Percentiles rank a stretch among this genome's conserved stretches.
Evolutionary conservation across 2,329 filamentous ascomycete species (phyloP).

Genomic region (Teratosphaeria destructans): DNA sequence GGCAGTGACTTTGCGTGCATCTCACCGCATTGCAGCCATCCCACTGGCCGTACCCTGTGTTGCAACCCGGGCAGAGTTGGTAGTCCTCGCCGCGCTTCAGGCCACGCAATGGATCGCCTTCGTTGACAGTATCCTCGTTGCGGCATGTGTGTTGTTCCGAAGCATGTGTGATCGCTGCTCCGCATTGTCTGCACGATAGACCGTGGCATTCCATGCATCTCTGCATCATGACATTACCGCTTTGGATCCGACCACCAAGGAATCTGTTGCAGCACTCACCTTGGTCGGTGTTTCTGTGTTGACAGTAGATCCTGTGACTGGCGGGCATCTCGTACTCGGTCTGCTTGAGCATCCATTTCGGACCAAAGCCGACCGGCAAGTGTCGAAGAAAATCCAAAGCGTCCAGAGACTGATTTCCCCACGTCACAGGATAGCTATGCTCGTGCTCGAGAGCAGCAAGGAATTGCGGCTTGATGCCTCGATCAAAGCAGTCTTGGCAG

Average conservation of each 20-base stretch:
- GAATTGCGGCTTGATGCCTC: constrained; percentile 1
- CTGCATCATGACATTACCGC: neutral
- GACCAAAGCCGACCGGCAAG: neutral
- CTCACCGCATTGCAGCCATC: neutral
- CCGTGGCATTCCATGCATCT: neutral
- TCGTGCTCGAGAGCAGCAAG: constrained; percentile 1
- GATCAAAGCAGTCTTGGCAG: constrained; percentile 2
- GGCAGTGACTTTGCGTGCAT: neutral
- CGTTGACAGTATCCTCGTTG: neutral
- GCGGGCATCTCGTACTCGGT: constrained; percentile 2
- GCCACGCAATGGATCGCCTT: neutral
- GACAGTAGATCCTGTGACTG: constrained; percentile 2
- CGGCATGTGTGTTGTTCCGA: neutral
- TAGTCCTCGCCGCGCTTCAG: neutral
- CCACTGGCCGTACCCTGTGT: too few species aligned
- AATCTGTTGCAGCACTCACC: neutral
- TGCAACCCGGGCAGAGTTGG: neutral
- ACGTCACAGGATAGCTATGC: constrained; percentile 2
- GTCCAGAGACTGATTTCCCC: constrained; percentile 1
- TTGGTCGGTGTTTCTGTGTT: neutral
- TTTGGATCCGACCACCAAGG: neutral
- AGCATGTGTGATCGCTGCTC: neutral
- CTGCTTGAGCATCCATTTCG: neutral
- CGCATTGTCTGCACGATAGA: neutral
- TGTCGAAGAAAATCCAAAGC: neutral